Conservation (phyloP, 2,329 filamentous ascomycete species). For the Penicillium sp. region DNA sequence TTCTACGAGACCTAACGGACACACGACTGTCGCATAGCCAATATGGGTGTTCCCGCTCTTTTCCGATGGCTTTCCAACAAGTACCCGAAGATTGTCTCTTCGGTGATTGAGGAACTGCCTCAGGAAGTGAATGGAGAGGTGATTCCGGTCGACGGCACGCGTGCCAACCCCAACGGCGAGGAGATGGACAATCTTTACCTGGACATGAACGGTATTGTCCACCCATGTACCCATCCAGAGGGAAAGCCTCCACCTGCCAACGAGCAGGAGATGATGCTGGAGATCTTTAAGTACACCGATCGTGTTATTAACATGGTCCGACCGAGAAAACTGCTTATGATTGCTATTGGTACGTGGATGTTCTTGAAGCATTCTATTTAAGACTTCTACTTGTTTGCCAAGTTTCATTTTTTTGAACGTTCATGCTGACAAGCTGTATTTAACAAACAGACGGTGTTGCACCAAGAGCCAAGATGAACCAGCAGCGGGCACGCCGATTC, state of each 20-base stretch:
- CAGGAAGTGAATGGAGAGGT: conserved; percentile 80
- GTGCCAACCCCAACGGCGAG: conserved; percentile 93
- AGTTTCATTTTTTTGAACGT: neutral
- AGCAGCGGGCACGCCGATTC: conserved; percentile 95
- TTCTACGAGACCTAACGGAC: conserved; percentile 11
- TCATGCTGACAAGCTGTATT: conserved; percentile 8
- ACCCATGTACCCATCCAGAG: conserved; percentile 97
- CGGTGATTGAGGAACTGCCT: conserved; percentile 85
- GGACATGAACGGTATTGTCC: conserved; percentile 99
- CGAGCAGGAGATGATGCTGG: conserved; percentile 99
- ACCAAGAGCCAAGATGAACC: conserved; percentile 99
- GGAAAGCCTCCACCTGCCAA: conserved; percentile 88
- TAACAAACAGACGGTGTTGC: conserved; percentile 80
- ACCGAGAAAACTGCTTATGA: conserved; percentile 93
- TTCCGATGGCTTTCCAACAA: conserved; percentile 97
- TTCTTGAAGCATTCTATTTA: neutral
- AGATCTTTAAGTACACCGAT: conserved; percentile 98
- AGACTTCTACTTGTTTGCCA: neutral
- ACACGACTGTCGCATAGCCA: conserved; percentile 30
- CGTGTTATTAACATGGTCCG: conserved; percentile 98
- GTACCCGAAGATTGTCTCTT: conserved; percentile 95
- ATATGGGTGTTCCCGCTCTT: conserved; percentile 91
- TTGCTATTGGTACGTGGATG: conserved; percentile 75
- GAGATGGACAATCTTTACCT: conserved; percentile 98
- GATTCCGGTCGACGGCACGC: conserved; percentile 83